Evolutionary conservation across 352 stramenopile genomes (phyloP).

Genomic region (Phytophthora hibernalis): DNA sequence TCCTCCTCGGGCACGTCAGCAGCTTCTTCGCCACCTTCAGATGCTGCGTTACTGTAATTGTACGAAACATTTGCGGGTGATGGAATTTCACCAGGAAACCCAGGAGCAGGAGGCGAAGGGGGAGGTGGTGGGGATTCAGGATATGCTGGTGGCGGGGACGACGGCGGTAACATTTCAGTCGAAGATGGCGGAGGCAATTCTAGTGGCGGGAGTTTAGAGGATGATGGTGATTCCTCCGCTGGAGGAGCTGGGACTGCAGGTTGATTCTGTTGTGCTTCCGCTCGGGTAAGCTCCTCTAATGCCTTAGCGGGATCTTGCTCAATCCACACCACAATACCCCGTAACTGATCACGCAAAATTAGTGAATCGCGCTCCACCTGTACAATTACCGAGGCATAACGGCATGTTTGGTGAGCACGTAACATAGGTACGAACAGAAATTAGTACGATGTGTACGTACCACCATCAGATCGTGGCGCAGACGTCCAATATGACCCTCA

Average conservation of each 20-base stretch:
- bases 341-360: constrained; percentile 67
- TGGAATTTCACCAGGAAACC: constrained; percentile 17
- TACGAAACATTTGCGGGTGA: constrained; percentile 9
- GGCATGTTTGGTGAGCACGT: not conserved
- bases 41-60: not conserved
- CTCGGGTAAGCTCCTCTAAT: constrained; percentile 51
- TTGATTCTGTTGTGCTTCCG: constrained; percentile 38
- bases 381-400: not conserved
- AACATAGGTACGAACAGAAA: not conserved
- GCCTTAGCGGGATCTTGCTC: constrained; percentile 61
- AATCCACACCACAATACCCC: constrained; percentile 77
- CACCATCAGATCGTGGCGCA: constrained; percentile 59
- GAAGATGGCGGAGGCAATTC: constrained; percentile 21
- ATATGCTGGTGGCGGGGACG: constrained; percentile 25
- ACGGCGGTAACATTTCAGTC: constrained; percentile 1
- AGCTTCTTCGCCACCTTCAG: constrained; percentile 18
- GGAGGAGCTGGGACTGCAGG: constrained; percentile 18
- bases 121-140: constrained; percentile 44
- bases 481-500: constrained; percentile 60
- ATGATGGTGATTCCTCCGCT: constrained; percentile 15
- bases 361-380: constrained; percentile 84
- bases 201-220: constrained; percentile 25
- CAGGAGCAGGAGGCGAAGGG: constrained; percentile 38
- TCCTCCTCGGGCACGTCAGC: constrained; percentile 45
- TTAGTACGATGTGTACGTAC: constrained; percentile 41